Conservation (phyloP, 805 yeast species). For the Sungouiella thailandica region DNA sequence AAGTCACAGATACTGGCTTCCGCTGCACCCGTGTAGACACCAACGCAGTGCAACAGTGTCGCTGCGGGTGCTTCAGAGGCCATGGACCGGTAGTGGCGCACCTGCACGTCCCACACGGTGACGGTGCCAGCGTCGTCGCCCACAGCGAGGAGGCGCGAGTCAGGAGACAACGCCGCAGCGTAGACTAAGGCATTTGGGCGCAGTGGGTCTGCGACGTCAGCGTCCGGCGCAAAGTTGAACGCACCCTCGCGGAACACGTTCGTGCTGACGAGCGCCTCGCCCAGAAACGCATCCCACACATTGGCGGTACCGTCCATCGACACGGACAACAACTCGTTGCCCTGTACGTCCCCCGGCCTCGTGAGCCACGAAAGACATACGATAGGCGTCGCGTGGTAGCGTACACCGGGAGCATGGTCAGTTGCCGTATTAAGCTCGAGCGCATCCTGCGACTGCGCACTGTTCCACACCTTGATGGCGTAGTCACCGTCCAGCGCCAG, state of each 20-base stretch:
- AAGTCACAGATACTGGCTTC: constrained; percentile 33
- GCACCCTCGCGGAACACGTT: constrained; percentile 25
- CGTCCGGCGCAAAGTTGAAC: constrained; percentile 18
- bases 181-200: constrained; percentile 54
- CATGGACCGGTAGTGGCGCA: constrained; percentile 5
- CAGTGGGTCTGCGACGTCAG: constrained; percentile 4
- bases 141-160: constrained; percentile 46
- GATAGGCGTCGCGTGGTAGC: constrained; percentile 51
- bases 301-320: constrained; percentile 70
- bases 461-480: constrained; percentile 69
- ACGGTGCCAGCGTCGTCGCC: constrained; percentile 66
- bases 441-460: constrained; percentile 50
- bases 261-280: constrained; percentile 31
- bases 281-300: constrained; percentile 58
- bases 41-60: constrained; percentile 24
- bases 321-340: constrained; percentile 23
- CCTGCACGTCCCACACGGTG: constrained; percentile 44
- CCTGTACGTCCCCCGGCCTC: constrained; percentile 13
- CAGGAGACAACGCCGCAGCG: constrained; percentile 48
- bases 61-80: constrained; percentile 6
- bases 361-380: constrained; percentile 53
- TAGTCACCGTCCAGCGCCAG: constrained; percentile 73
- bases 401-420: constrained; percentile 10
- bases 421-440: constrained; percentile 25
- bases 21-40: constrained; percentile 5